Evolutionary conservation across 306 rosid species (phyloP), one percentile per base, ranked within the genome.

Genomic region (Fragaria iinumae): DNA sequence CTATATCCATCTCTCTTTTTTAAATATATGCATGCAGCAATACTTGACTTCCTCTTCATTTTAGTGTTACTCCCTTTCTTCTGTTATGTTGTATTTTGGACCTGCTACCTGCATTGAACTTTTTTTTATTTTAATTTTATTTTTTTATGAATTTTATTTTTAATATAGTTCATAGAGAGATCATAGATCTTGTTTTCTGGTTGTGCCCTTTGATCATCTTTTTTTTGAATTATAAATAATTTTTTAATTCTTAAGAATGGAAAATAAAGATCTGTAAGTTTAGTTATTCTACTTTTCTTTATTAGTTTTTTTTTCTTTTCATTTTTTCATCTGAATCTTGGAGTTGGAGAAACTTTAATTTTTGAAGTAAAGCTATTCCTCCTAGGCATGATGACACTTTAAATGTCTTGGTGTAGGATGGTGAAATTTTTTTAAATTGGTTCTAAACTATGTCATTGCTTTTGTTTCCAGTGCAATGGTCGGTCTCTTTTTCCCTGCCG

Each of bases 401-500:
- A 16, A 27, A 47, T 20, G 45, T 18, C 36, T 71, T 18, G 23
- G 3, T 44, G 2, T 36, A 4, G 18, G 49, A 50, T 63, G 11
- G 73, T 34, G 52, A 65, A 66, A 36, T 59, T 21, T 27, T 53
- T 44, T 44, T 65, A 72, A 75, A 38, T 27, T 63, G 36, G 81
- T 79, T 83, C 75, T 80, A 84, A 76, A 83, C 77, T 66, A 29
- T 57, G 20, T 13, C 57, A 17, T 49, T 55, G 73, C 43, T 71
- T 74, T 73, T 70, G 63, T 75, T 65, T 81, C 76, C 92, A 95
- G 99, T 89, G 93, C 99, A 74, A 83, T 95, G 93, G 99, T 95
- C 2, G 99, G 99, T 79, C 97, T 95, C 80, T 95, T 92, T 87
- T 95, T 95, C 88, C 99, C 99, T 56, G 97, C 99, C 71, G 98